Evolutionary conservation across 768 basidiomycete genomes (phyloP), one percentile per base, ranked within the genome.

Genomic region (Galerina sulciceps): DNA sequence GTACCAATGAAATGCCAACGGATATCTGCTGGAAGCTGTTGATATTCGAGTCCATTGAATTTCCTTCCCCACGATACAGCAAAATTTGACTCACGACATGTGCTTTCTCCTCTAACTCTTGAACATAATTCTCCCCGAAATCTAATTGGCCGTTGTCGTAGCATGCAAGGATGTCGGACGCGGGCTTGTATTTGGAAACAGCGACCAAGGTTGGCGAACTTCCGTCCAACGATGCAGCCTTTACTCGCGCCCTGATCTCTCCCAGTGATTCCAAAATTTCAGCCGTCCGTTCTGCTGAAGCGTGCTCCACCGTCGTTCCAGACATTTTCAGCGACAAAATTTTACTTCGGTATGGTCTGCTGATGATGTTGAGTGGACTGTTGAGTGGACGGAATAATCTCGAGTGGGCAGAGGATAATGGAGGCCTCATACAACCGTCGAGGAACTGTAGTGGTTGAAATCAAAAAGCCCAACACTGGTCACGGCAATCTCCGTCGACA

Each of bases 121-220:
- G 90, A 10, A 94, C 94, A 68, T 98, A 99, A 72, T 99, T 99
- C 77, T 99, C 97, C 6, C 97, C 97, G 69, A 99, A 99, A 72
- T 96, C 93, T 2, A 88, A 78, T 62, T 97, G 92, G 0, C 91
- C 93, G 13, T 81, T 79, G 49, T 90, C 81, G 69, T 91, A 93
- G 63, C 94, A 91, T 10, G 89, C 90, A 23, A 87, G 78, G 59
- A 99, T 87, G 73, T 99, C 96, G 9, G 87, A 85, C 3, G 89
- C 84, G 4, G 96, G 93, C 71, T 98, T 98, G 69, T 89, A 85
- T 75, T 99, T 99, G 10, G 94, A 96, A 5, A 98, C 95, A 3
- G 96, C 93, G 15, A 98, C 89, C 11, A 98, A 71, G 10, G 71
- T 77, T 17, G 79, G 71, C 45, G 71, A 60, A n/a, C 68, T 41